Evolutionary conservation across 2,329 filamentous ascomycete species (phyloP), one percentile per base, ranked within the genome.

Genomic region (Penicillium glabrum): DNA sequence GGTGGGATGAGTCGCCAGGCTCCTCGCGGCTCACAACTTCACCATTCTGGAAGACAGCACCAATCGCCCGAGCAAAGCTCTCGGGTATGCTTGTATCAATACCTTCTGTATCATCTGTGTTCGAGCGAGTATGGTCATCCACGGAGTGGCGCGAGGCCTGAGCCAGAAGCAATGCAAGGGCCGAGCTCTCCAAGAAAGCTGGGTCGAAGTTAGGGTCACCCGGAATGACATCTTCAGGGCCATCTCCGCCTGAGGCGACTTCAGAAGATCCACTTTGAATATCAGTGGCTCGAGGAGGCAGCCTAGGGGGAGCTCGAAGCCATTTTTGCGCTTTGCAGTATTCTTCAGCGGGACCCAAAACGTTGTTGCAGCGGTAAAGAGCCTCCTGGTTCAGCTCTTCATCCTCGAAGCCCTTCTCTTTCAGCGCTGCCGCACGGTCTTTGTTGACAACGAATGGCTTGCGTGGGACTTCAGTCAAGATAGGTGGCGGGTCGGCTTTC

Each of bases 341-440:
- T 54, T 95, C 89, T 33, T 81, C 79, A 7, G 91, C 86, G 26
- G 80, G 76, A 2, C 77, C 71, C 5, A 75, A 66, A 52, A 83
- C 83, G 54, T 91, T 90, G 67, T 91, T 89, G 66, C 90, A 90
- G 53, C 93, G 86, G 72, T 91, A 97, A 0, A 95, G 77, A 29
- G 90, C 92, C 74, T 98, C 93, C 31, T 84, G 82, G 7, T 84
- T 88, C 51, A 97, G 79, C 13, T 85, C 83, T 44, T 83, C 77
- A 21, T 86, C 64, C 16, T 56, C 80, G 57, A 79, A 85, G 1
- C 80, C 81, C 53, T 79, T 78, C 9, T 80, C 78, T 27, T 74
- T 68, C 14, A 80, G 63, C 10, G 67, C 59, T 23, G 71, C 74
- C 19, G 86, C 67, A 27, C 77, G 77, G 0, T 84, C 81, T 13